Evolutionary conservation across 306 rosid species (phyloP).

Genomic region (Sindora glabra): DNA sequence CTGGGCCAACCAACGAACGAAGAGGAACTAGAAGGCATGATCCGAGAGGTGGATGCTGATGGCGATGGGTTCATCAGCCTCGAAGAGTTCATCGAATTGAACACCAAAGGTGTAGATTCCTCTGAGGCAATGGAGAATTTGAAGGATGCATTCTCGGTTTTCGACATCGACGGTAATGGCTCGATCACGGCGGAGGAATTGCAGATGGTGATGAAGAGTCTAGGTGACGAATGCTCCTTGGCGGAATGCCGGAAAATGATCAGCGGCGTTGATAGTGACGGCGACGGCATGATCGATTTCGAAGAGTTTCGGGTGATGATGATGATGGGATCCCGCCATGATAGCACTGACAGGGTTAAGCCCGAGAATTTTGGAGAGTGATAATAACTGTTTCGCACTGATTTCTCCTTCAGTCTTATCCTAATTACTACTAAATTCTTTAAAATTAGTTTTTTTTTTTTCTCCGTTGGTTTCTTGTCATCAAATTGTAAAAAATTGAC

Average conservation of each 20-base stretch:
- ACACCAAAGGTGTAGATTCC: slow-evolving; percentile 75
- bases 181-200: slow-evolving; percentile 86
- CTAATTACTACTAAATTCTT: too few relatives aligned
- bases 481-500: too few relatives aligned
- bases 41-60: slow-evolving; percentile 70
- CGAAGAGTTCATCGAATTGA: slow-evolving; percentile 65
- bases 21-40: slow-evolving; percentile 58
- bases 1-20: slow-evolving; percentile 50
- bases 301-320: slow-evolving; percentile 88
- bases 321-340: slow-evolving; percentile 70
- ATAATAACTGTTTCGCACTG: not conserved
- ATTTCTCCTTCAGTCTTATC: too few relatives aligned
- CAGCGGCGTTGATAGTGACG: slow-evolving; percentile 68
- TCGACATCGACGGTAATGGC: slow-evolving; percentile 81
- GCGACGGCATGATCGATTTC: slow-evolving; percentile 78
- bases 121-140: slow-evolving; percentile 64
- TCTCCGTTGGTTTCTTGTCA: too few relatives aligned
- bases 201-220: slow-evolving; percentile 54
- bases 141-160: slow-evolving; percentile 76
- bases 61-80: slow-evolving; percentile 83
- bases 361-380: not conserved
- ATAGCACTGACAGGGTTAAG: slow-evolving; percentile 27
- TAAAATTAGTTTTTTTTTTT: too few relatives aligned
- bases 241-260: slow-evolving; percentile 85
- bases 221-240: slow-evolving; percentile 75